phyloP scores from a whole-genome alignment of 2,329 filamentous ascomycete genomes.

The Fusarium tanahbumbuense region DNA sequence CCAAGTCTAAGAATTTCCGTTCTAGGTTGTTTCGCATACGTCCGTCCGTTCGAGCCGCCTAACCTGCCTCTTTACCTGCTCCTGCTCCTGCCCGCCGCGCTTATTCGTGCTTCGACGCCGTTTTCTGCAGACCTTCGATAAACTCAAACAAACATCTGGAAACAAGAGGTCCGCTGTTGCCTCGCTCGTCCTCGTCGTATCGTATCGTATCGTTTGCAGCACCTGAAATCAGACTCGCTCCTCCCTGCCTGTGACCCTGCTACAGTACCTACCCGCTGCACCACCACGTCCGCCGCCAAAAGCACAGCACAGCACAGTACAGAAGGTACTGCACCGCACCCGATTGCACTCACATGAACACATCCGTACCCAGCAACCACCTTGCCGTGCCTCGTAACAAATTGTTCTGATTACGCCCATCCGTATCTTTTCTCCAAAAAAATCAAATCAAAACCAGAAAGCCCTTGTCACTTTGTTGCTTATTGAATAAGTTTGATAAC shows the following conservation, averaged over 20 bases:
- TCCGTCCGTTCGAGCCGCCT: conserved; percentile 24
- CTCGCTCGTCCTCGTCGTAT: conserved; percentile 8
- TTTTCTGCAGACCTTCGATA: conserved; percentile 34
- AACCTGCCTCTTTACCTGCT: conserved; percentile 3
- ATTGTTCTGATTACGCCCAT: conserved; percentile 19
- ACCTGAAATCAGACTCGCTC: conserved; percentile 25
- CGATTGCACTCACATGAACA: conserved; percentile 39
- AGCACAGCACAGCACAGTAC: conserved; percentile 23
- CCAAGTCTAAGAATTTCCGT: conserved; percentile 35
- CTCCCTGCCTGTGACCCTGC: conserved; percentile 35
- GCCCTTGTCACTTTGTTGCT: conserved; percentile 31
- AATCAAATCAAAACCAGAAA: conserved; percentile 1
- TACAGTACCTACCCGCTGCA: conserved; percentile 40
- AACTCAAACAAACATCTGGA: conserved; percentile 24
- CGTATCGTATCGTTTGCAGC: neutral
- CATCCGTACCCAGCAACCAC: conserved; percentile 33
- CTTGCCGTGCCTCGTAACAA: conserved; percentile 29
- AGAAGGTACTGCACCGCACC: conserved; percentile 27
- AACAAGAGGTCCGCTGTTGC: conserved; percentile 34
- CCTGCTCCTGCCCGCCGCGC: conserved; percentile 2
- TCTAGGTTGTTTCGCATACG: conserved; percentile 30
- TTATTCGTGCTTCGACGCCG: conserved; percentile 28
- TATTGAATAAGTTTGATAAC: conserved; percentile 15
- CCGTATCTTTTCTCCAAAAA: conserved; percentile 23
- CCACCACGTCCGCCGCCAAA: conserved; percentile 39